phyloP scores from a whole-genome alignment of 306 rosid genomes.

The Pachyrhizus erosus region DNA sequence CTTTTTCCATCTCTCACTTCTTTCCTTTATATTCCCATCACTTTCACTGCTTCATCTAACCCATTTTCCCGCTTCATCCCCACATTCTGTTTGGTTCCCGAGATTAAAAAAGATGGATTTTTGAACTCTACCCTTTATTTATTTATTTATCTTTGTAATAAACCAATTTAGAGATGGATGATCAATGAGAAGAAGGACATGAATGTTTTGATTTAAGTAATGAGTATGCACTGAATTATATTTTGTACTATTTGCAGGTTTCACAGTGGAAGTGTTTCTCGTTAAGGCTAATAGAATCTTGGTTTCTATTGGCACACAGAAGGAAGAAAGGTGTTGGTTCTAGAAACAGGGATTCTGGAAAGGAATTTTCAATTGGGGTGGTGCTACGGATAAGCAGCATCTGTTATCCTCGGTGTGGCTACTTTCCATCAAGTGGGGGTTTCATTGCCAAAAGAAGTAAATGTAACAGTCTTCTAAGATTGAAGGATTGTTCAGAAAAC shows the following conservation, averaged over 20 bases:
- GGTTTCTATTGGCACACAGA: slow-evolving; percentile 16
- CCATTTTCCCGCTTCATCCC: neutral
- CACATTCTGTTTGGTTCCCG: slow-evolving; percentile 19
- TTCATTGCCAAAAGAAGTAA: slow-evolving; percentile 43
- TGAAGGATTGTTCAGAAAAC: slow-evolving; percentile 49
- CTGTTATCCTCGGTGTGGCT: slow-evolving; percentile 42
- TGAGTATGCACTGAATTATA: neutral
- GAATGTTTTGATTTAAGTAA: slow-evolving; percentile 5
- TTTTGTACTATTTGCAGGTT: slow-evolving; percentile 50
- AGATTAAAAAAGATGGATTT: neutral
- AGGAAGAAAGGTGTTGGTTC: slow-evolving; percentile 30
- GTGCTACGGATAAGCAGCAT: slow-evolving; percentile 37
- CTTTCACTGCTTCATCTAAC: neutral
- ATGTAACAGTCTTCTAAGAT: slow-evolving; percentile 42
- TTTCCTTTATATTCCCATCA: neutral
- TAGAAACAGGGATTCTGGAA: slow-evolving; percentile 30
- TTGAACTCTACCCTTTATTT: slow-evolving; percentile 7
- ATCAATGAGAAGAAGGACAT: neutral
- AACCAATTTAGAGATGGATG: neutral
- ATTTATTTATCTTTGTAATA: neutral
- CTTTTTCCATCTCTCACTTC: slow-evolving; percentile 1
- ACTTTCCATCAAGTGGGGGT: slow-evolving; percentile 50
- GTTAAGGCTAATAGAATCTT: slow-evolving; percentile 40
- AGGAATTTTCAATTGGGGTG: slow-evolving; percentile 46
- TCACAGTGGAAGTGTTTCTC: slow-evolving; percentile 47